Conservation (phyloP, 2,329 filamentous ascomycete genomes). For the Didymella keratinophila region DNA sequence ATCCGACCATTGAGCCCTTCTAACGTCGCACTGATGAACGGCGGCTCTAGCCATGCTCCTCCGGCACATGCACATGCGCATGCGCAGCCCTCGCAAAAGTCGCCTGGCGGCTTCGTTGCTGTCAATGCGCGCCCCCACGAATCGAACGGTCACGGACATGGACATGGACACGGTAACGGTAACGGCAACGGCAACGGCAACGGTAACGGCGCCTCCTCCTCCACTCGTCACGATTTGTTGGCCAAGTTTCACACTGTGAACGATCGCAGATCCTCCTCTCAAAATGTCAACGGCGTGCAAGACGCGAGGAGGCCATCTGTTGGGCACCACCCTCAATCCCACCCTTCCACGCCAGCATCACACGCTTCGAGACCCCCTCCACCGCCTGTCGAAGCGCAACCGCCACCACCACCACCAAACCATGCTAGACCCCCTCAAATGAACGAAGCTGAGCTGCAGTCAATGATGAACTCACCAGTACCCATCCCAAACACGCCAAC, state of each 20-base stretch:
- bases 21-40: slow-evolving; percentile 54
- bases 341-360: slow-evolving; percentile 37
- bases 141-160: slow-evolving; percentile 33
- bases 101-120: slow-evolving; percentile 64
- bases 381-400: slow-evolving; percentile 32
- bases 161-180: slow-evolving; percentile 6
- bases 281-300: slow-evolving; percentile 33
- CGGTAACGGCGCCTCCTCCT: slow-evolving; percentile 62
- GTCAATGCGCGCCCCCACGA: slow-evolving; percentile 62
- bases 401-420: slow-evolving; percentile 23
- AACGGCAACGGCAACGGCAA: slow-evolving; percentile 42
- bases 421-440: slow-evolving; percentile 37
- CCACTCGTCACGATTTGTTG: slow-evolving; percentile 66
- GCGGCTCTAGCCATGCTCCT: slow-evolving; percentile 32
- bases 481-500: slow-evolving; percentile 64
- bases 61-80: slow-evolving; percentile 6
- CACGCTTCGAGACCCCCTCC: slow-evolving; percentile 39
- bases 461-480: slow-evolving; percentile 56
- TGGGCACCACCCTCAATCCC: slow-evolving; percentile 33
- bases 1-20: slow-evolving; percentile 51
- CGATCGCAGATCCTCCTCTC: slow-evolving; percentile 55
- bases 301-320: slow-evolving; percentile 43
- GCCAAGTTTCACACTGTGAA: slow-evolving; percentile 69
- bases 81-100: slow-evolving; percentile 35
- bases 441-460: slow-evolving; percentile 51